These are phyloP conservation scores for Gonium pectorale DNA, from an alignment of 139 green algal genomes.

Conservation along the genomic window DNA sequence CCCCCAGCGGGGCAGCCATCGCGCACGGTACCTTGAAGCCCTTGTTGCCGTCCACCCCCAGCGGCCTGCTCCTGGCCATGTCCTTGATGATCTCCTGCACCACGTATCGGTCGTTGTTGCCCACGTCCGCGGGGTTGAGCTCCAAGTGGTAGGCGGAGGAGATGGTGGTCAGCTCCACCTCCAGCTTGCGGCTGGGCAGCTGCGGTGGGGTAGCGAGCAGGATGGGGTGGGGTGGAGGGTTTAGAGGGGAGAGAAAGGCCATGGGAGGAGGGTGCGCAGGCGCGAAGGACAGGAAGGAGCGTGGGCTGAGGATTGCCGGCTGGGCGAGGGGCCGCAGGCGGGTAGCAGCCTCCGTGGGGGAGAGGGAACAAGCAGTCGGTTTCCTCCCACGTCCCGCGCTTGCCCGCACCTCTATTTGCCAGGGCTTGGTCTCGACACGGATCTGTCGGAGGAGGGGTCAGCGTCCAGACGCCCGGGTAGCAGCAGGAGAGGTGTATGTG, in stretches of 20 bases:
- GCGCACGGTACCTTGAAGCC: slow-evolving; percentile 88
- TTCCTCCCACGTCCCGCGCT: too few species aligned
- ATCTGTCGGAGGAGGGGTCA: slow-evolving; percentile 59
- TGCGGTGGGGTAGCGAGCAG: too few species aligned
- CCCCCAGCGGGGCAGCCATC: too few species aligned
- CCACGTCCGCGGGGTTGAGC: slow-evolving; percentile 94
- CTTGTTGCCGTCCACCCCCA: slow-evolving; percentile 78
- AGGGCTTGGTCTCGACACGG: slow-evolving; percentile 93
- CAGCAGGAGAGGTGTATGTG: neutral
- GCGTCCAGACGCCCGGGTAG: neutral
- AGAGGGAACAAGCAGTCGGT: too few species aligned
- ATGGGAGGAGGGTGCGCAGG: neutral
- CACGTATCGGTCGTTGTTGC: slow-evolving; percentile 90
- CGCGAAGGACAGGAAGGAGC: neutral
- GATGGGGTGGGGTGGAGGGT: neutral
- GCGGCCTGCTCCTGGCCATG: slow-evolving; percentile 90
- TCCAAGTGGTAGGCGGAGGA: slow-evolving; percentile 93
- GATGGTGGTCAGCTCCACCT: slow-evolving; percentile 96
- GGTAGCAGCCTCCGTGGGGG: too few species aligned
- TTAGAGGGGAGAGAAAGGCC: neutral
- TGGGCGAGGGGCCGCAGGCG: too few species aligned
- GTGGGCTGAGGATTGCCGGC: neutral
- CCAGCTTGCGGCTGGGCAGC: slow-evolving; percentile 90
- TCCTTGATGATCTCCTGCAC: slow-evolving; percentile 98
- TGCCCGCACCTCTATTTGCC: slow-evolving; percentile 83